phyloP scores from a whole-genome alignment of 2,329 filamentous ascomycete species.

The Coniochaeta sp. region DNA sequence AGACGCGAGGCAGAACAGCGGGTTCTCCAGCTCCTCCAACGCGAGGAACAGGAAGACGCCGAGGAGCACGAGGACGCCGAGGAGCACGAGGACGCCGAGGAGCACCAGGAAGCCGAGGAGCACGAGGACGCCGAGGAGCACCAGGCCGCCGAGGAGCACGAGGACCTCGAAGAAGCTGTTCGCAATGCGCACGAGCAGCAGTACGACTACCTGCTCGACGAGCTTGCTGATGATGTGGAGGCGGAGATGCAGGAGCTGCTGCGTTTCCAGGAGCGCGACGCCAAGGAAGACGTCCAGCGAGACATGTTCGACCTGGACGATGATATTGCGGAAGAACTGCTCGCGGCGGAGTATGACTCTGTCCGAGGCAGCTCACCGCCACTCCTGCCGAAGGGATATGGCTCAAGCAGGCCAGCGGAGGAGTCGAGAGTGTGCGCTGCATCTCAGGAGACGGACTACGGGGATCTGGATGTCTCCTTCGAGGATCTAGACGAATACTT shows the following conservation, averaged over 20 bases:
- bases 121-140: neutral
- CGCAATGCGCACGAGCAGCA: neutral
- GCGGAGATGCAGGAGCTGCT: neutral
- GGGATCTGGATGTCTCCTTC: conserved; percentile 11
- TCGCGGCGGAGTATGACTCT: neutral
- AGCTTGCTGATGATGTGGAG: neutral
- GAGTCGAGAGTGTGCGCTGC: neutral
- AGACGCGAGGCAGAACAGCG: conserved; percentile 6
- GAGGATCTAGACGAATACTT: conserved; percentile 3
- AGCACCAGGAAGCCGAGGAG: neutral
- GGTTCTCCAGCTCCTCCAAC: conserved; percentile 1
- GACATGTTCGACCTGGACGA: neutral
- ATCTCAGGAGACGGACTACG: conserved; percentile 17
- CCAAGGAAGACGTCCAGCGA: neutral
- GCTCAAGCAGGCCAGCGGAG: neutral
- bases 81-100: neutral
- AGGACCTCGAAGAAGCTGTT: too few species aligned
- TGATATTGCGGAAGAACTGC: neutral
- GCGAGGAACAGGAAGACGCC: conserved; percentile 7
- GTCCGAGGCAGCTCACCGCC: neutral
- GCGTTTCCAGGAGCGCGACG: too few species aligned
- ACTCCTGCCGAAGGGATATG: neutral
- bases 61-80: neutral
- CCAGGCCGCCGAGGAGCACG: too few species aligned
- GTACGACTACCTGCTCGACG: neutral